phyloP scores from a whole-genome alignment of 345 rosid species.

The rapeseed (Brassica napus) region Da-Ae NC_063437.1:18026001-18026500 shows the following conservation, averaged over 20 bases:
- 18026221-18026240: background rate
- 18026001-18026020: conserved; percentile 15
- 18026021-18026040: background rate
- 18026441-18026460: too few relatives aligned
- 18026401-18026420: too few relatives aligned
- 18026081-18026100: background rate
- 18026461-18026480: too few relatives aligned
- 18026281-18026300: conserved; percentile 10
- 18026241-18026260: background rate
- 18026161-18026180: conserved; percentile 7
- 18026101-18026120: background rate
- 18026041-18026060: background rate
- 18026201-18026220: background rate
- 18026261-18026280: background rate
- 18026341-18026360: background rate
- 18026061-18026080: background rate
- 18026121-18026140: background rate
- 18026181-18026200: background rate
- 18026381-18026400: background rate
- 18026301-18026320: background rate
- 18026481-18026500: too few relatives aligned
- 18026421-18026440: too few relatives aligned
- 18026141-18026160: conserved; percentile 4
- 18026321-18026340: too few relatives aligned
- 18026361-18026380: too few relatives aligned